Evolutionary conservation across 2,329 filamentous ascomycete species (phyloP), one percentile per base, ranked within the genome.

Genomic region (Spiromastix sp.): DNA sequence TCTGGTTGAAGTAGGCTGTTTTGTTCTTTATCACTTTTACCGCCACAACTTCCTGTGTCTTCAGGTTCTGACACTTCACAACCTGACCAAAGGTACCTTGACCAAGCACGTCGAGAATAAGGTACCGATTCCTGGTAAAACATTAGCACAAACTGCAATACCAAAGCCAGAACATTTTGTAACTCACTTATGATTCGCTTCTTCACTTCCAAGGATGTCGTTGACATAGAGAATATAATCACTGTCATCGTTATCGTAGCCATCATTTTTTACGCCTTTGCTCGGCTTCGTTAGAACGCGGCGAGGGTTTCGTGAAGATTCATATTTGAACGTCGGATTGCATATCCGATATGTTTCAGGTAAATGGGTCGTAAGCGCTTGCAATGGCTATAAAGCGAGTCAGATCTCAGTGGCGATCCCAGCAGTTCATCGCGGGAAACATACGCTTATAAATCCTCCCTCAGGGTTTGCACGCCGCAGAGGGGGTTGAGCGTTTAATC

Each of bases 161-260:
- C 27, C n/a, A 19, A 32, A 33, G 22, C 13, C 19, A 18, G 12
- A 13, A 17, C 8, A n/a, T n/a, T n/a, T n/a, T n/a, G n/a, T n/a
- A n/a, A n/a, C 78, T 48, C 68, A 86, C 84, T 96, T 98, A 68
- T 98, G 91, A 26, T 91, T 91, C 43, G 89, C 89, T 60, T 98
- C 91, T 62, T 98, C 91, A 10, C 89, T 96, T 7, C 91, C 91
- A 36, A 98, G 68, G 45, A 98, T 98, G 57, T 98, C 91, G 59
- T 98, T 98, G 50, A 98, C 91, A 51, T 96, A 98, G 48, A 98
- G 75, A 52, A 98, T 98, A 56, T 98, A 98, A 56, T 98, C 91
- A 59, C 91, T 96, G 49, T 98, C 91, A 58, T 98, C 91, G 48
- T 98, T 98, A 56, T 98, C 91, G 54, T 91, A 98, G 3, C 91